A percentile compares a stretch with the other conserved stretches of the same genome.
phyloP scores from a whole-genome alignment of 768 basidiomycete genomes.

The Boletus vermiculosoides region DNA sequence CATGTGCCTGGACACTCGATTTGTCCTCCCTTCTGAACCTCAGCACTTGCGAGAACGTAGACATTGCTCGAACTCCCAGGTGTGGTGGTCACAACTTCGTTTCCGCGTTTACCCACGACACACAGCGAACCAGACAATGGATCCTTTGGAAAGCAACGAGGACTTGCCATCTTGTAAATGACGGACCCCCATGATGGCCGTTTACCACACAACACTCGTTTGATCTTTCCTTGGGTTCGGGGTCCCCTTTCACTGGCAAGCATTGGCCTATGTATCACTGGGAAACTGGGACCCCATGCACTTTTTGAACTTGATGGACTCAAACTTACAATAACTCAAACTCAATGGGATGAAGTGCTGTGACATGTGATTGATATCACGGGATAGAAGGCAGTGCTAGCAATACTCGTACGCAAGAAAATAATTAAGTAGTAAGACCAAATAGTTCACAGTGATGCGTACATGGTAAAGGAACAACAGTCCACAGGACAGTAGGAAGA shows the following conservation, averaged over 20 bases:
- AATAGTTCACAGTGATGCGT: conserved; percentile 10
- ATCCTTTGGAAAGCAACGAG: background rate
- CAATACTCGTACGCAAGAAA: conserved; percentile 18
- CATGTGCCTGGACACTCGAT: background rate
- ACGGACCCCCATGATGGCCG: background rate
- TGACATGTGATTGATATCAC: conserved; percentile 4
- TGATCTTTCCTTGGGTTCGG: background rate
- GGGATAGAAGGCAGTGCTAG: conserved; percentile 6
- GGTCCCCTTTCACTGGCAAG: too few relatives aligned
- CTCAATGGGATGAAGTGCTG: background rate
- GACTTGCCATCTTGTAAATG: background rate
- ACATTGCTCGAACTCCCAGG: background rate
- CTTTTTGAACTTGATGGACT: background rate
- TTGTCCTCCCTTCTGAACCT: background rate
- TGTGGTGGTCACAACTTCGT: background rate
- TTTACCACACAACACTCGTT: background rate
- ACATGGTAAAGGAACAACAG: conserved; percentile 19
- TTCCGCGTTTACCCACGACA: background rate
- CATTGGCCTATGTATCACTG: too few relatives aligned
- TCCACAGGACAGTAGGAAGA: background rate
- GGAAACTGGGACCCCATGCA: background rate
- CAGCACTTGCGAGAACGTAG: background rate
- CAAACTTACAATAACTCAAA: too few relatives aligned
- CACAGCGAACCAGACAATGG: background rate
- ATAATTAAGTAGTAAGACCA: conserved; percentile 18